These are phyloP conservation scores for Dipteronia dyeriana DNA, from an alignment of 345 rosid species.

Conservation along the genomic window DNA sequence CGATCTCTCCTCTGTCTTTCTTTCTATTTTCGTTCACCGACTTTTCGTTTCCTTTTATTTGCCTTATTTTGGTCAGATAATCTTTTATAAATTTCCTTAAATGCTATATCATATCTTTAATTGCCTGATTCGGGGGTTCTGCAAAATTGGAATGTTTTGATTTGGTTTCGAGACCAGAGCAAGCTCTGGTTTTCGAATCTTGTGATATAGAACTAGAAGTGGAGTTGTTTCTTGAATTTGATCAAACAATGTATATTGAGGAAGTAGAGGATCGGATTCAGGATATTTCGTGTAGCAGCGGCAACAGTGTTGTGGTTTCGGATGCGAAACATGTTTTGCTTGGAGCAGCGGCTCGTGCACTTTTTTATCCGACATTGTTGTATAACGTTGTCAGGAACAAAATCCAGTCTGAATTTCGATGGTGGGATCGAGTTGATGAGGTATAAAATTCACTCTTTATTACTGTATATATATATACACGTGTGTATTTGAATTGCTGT, in stretches of 20 bases:
- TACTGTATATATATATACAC: no score
- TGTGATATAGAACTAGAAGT: neutral
- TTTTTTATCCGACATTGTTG: slow-evolving; percentile 65
- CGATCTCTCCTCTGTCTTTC: slow-evolving; percentile 4
- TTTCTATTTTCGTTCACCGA: neutral
- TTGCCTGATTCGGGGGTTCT: neutral
- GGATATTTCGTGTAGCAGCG: slow-evolving; percentile 16
- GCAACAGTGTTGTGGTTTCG: slow-evolving; percentile 23
- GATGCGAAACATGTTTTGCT: slow-evolving; percentile 61
- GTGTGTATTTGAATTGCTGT: neutral
- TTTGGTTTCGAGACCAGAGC: no score
- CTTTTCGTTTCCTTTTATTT: neutral
- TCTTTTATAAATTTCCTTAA: neutral
- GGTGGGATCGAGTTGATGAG: slow-evolving; percentile 77
- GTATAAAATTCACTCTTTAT: slow-evolving; percentile 23
- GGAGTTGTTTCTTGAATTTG: neutral
- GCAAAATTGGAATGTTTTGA: neutral
- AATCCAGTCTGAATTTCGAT: slow-evolving; percentile 62
- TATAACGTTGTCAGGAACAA: slow-evolving; percentile 65
- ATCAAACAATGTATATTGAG: slow-evolving; percentile 25
- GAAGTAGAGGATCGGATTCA: slow-evolving; percentile 25
- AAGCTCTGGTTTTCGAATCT: no score
- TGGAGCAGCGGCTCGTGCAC: slow-evolving; percentile 67
- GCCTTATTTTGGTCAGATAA: neutral
- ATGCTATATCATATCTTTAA: neutral